phyloP scores from a whole-genome alignment of 1,139 yeast species.

The Debaryomyces subglobosus region DNA sequence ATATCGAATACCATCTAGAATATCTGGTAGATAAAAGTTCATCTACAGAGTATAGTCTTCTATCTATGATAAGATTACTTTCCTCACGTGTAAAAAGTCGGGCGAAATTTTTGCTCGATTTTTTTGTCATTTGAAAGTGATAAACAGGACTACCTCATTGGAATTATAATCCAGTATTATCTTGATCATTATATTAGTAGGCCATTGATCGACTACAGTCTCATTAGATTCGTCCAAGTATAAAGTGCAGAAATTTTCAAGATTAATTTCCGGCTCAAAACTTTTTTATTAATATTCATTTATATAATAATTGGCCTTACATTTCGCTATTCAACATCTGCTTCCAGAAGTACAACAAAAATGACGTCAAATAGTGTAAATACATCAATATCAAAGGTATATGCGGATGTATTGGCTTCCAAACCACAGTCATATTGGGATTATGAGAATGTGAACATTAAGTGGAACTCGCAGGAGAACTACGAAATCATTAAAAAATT shows the following conservation, averaged over 20 bases:
- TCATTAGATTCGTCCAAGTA: background rate
- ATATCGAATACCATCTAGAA: background rate
- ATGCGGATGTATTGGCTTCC: constrained; percentile 45
- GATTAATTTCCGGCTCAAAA: constrained; percentile 2
- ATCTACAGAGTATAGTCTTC: background rate
- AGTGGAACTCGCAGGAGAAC: constrained; percentile 52
- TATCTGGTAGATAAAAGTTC: background rate
- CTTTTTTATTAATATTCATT: constrained; percentile 1
- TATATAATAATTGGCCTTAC: constrained; percentile 6
- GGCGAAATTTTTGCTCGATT: constrained; percentile 3
- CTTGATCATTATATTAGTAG: constrained; percentile 3
- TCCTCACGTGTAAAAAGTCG: constrained; percentile 1
- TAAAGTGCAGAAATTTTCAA: constrained; percentile 4
- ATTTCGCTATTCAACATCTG: constrained; percentile 5
- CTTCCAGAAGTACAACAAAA: background rate
- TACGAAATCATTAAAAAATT: constrained; percentile 50
- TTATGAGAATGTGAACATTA: constrained; percentile 47
- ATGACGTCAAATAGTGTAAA: constrained; percentile 21
- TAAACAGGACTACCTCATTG: background rate
- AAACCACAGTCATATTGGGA: constrained; percentile 54
- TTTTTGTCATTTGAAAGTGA: background rate
- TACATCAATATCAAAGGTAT: constrained; percentile 43
- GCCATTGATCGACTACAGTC: constrained; percentile 1
- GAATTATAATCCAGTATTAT: background rate
- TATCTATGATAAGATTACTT: background rate